Conservation (phyloP, 257 asterid genomes). For the Oldenlandia corymbosa region DNA sequence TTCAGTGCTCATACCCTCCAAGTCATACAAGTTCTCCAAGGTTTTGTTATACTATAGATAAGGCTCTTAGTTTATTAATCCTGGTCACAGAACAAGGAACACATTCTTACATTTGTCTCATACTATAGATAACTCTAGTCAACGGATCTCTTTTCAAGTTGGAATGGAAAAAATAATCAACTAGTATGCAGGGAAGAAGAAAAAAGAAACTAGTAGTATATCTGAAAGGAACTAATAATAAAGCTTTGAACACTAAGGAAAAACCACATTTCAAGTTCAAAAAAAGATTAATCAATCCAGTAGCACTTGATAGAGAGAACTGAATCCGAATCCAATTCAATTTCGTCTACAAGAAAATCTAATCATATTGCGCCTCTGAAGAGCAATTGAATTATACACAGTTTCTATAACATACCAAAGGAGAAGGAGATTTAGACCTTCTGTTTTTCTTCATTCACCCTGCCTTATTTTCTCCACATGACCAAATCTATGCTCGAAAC, state of each 20-base stretch:
- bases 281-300: not conserved
- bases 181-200: too few species aligned
- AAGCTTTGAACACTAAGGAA: not conserved
- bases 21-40: too few species aligned
- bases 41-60: too few species aligned
- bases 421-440: not conserved
- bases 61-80: not conserved
- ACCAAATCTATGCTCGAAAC: too few species aligned
- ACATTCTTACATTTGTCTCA: too few species aligned
- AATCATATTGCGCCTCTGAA: not conserved
- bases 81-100: not conserved
- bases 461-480: not conserved
- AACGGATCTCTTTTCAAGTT: too few species aligned
- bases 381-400: slow-evolving; percentile 13
- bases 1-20: not conserved
- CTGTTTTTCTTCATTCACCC: not conserved
- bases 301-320: too few species aligned
- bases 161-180: too few species aligned
- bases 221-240: not conserved
- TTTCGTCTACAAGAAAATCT: not conserved
- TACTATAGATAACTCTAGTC: too few species aligned
- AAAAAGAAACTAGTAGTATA: not conserved
- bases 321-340: not conserved
- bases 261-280: not conserved
- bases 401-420: slow-evolving; percentile 12